Evolutionary conservation across 2,329 filamentous ascomycete genomes (phyloP).

Genomic region (Colletotrichum liaoningense): DNA sequence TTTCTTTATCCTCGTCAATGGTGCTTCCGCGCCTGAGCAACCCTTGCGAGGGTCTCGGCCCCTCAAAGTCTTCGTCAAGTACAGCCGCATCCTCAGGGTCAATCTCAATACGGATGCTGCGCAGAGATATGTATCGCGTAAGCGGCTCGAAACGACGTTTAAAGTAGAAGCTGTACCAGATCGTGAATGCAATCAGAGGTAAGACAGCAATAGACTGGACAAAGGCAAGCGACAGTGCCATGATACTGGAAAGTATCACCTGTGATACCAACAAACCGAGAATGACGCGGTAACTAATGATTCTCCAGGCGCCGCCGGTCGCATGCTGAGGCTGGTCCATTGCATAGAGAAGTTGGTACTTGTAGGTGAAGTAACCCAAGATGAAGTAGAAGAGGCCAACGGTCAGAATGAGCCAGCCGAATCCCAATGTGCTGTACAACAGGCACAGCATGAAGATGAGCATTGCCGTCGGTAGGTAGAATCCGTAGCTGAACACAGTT

Average conservation of each 20-base stretch:
- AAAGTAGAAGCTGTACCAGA: constrained; percentile 92
- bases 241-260: constrained; percentile 87
- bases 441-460: constrained; percentile 95
- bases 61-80: constrained; percentile 51
- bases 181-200: constrained; percentile 81
- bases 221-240: constrained; percentile 80
- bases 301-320: constrained; percentile 93
- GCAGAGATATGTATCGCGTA: constrained; percentile 90
- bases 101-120: constrained; percentile 76
- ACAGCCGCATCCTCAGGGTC: constrained; percentile 52
- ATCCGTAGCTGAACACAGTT: constrained; percentile 93
- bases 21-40: constrained; percentile 69
- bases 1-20: constrained; percentile 78
- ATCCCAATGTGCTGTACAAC: constrained; percentile 88
- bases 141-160: constrained; percentile 85
- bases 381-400: constrained; percentile 86
- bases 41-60: constrained; percentile 49
- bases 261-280: constrained; percentile 91
- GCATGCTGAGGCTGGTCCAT: constrained; percentile 98
- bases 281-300: constrained; percentile 93
- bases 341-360: constrained; percentile 96
- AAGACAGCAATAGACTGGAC: constrained; percentile 77
- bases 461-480: constrained; percentile 92
- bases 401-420: constrained; percentile 83
- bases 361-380: constrained; percentile 90